Percentiles rank a stretch among this genome's conserved stretches.
Evolutionary conservation across 192 early-diverging fungal species (phyloP).

Genomic region (Backusella tarrabulga): DNA sequence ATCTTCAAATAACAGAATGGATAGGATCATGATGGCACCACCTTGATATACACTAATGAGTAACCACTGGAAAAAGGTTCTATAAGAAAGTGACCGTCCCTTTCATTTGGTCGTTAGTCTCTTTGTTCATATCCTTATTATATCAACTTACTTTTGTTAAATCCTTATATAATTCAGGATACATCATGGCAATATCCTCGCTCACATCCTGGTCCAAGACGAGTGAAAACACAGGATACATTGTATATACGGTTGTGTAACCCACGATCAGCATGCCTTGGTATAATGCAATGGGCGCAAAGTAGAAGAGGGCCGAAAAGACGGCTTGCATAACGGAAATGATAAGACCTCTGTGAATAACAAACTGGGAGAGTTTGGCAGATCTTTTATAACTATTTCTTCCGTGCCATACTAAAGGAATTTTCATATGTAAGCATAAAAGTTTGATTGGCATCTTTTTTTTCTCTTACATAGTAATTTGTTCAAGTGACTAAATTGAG

Average conservation of each 20-base stretch:
- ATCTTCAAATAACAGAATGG: slow-evolving; percentile 92
- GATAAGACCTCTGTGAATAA: slow-evolving; percentile 96
- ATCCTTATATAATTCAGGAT: slow-evolving; percentile 95
- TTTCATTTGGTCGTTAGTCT: neutral
- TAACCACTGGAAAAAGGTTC: slow-evolving; percentile 95
- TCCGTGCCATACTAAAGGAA: slow-evolving; percentile 82
- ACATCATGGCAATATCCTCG: slow-evolving; percentile 87
- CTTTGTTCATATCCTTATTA: neutral
- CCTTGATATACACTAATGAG: slow-evolving; percentile 98
- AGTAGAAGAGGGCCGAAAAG: slow-evolving; percentile 95
- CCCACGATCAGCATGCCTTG: slow-evolving; percentile 88
- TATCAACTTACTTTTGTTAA: slow-evolving; percentile 66
- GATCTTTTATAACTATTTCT: slow-evolving; percentile 95
- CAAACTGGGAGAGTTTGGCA: slow-evolving; percentile 93
- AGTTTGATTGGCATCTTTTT: neutral
- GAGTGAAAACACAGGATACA: slow-evolving; percentile 94
- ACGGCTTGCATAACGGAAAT: slow-evolving; percentile 99
- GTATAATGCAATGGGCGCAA: slow-evolving; percentile 95
- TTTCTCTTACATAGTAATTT: slow-evolving; percentile 64
- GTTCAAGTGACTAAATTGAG: slow-evolving; percentile 84
- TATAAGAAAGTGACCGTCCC: slow-evolving; percentile 87
- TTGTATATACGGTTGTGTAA: slow-evolving; percentile 92
- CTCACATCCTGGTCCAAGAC: slow-evolving; percentile 89
- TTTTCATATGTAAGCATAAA: neutral
- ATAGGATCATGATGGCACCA: slow-evolving; percentile 93